Conservation (phyloP, 768 basidiomycete species). For the Hericium rajendrae region DNA sequence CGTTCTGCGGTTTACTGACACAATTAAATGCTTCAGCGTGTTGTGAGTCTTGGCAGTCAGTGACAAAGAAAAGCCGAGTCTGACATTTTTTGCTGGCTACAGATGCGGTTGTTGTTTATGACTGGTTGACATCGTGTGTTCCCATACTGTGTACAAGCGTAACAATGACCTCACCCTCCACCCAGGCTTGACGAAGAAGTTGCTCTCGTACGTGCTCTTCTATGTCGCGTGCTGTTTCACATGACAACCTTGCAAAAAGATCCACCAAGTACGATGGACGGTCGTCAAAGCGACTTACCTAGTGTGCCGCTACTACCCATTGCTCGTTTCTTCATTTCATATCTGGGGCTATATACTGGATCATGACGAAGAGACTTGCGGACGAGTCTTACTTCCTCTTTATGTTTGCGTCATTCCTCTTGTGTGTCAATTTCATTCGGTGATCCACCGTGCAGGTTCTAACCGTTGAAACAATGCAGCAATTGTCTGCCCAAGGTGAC, state of each 20-base stretch:
- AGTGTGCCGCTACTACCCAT: neutral
- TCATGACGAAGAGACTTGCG: neutral
- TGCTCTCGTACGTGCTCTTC: neutral
- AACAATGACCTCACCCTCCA: neutral
- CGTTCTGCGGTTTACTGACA: neutral
- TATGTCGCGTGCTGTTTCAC: neutral
- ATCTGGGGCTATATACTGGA: neutral
- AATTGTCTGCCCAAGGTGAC: neutral
- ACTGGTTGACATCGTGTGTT: conserved; percentile 13
- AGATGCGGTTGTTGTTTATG: conserved; percentile 12
- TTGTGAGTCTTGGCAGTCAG: neutral
- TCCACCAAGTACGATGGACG: neutral
- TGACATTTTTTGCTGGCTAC: neutral
- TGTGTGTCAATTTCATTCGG: neutral
- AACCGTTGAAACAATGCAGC: neutral
- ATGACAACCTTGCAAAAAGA: neutral
- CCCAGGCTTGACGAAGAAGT: neutral
- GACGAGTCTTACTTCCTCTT: neutral
- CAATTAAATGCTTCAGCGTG: neutral
- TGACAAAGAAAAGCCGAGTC: neutral
- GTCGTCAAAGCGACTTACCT: neutral
- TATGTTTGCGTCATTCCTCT: neutral
- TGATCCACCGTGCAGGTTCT: neutral
- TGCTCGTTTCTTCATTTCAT: neutral
- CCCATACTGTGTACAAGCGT: neutral